Base-by-base conservation (phyloP, 495 filamentous ascomycete genomes). In the Baudoinia panamericana region DNA sequence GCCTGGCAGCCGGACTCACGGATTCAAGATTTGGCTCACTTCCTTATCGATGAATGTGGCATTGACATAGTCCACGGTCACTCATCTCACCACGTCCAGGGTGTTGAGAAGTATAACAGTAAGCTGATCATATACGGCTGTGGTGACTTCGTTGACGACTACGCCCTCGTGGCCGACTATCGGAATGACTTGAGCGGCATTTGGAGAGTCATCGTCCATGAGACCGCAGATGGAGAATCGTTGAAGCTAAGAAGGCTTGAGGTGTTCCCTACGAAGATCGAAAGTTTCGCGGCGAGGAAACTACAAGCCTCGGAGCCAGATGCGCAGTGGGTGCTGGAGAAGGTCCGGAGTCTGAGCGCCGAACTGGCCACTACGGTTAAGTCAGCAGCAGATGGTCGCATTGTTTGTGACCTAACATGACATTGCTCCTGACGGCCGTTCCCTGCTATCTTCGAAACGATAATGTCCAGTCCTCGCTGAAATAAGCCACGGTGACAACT, bases 111-210 rank as follows among this genome's bases (percentile, higher is more conserved):
- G 12, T 63, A 63, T 31, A 52, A 36, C 1, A 57, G 62, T 0
- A 58, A 54, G 34, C 12, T 66, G 8, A 58, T 67, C 25, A 58
- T 66, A 2, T 66, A 66, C 23, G 63, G 64, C 0, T 66, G 63
- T 44, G 64, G 63, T 1, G 62, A 66, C 46, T 66, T 65, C 43
- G 61, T 66, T 24, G 62, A 66, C 52, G 63, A 67, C 52, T 66
- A 65, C 55, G 53, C 50, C 2, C 2, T 63, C n/a, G 45, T 52
- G 48, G 30, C 28, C 20, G 46, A 50, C 23, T 66, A 36, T 53
- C 40, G 62, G 35, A 66, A 66, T 58, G 62, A 66, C 45, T 41
- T 66, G 10, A 54, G 60, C 11, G 63, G 53, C 30, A 27, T 64
- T n/a, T 66, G 63, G 61, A 57, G 57, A 42, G 56, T 66, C 11